Evolutionary conservation across 352 stramenopile genomes (phyloP), one percentile per base, ranked within the genome.

Genomic region (Globisporangium nagaii): DNA sequence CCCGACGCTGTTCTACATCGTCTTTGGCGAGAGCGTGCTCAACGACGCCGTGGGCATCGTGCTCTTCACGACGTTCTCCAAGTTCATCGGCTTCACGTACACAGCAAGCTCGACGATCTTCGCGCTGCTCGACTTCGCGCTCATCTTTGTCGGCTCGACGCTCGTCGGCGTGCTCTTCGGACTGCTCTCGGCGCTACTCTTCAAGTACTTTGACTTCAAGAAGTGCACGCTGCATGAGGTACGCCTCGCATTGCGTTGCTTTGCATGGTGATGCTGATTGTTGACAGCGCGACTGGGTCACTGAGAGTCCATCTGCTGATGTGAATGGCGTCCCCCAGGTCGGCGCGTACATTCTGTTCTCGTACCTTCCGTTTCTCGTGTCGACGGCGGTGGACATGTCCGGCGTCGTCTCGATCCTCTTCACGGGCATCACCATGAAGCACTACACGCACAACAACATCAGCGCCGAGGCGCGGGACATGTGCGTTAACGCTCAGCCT

Each of bases 21-120:
- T 98, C 12, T 98, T 98, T 82, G 94, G 92, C 43, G 94, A 98
- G 71, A 96, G 79, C 44, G 95, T 92, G 31, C 69, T 98, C 31
- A 98, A 98, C 65, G 94, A 98, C 56, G 92, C 92, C 3, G 86
- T 98, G 19, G 84, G 76, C 7, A 95, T 98, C 53, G 93, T 94
- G 35, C 66, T 98, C 10, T 98, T 97, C 62, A 82, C 92, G 45
- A 93, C 90, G 9, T 96, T 96, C 62, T 80, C 84, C 17, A 90
- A 96, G 57, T 96, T 97, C 61, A 88, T 98, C 28, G 85, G 84
- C 4, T 84, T 88, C 50, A 82, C 90, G n/a, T 86, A 96, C 64
- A 80, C 78, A 37, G 74, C 81, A 56, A 74, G 73, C 30, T 78
- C 84, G 32, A 82, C 86, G 62, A 58, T 90, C 22, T 78, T 90